Conservation (phyloP, 805 yeast species). For the Pichia phayaonensis region DNA sequence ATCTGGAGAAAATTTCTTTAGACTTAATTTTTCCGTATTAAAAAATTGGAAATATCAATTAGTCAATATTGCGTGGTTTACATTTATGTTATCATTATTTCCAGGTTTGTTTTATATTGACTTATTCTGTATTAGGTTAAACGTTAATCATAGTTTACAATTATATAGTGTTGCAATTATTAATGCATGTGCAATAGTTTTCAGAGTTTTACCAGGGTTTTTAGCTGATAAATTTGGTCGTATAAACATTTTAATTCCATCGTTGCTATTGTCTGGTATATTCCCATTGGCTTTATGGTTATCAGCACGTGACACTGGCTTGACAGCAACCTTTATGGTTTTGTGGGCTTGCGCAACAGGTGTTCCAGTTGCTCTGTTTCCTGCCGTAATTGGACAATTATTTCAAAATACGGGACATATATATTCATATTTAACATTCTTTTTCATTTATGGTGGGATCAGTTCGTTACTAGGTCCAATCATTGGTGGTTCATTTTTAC, state of each 20-base stretch:
- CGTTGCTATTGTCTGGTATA: slow-evolving; percentile 28
- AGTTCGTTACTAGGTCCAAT: slow-evolving; percentile 30
- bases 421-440: slow-evolving; percentile 25
- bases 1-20: slow-evolving; percentile 27
- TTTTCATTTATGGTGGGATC: slow-evolving; percentile 24
- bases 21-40: slow-evolving; percentile 32
- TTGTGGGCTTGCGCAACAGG: slow-evolving; percentile 32
- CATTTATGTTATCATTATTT: slow-evolving; percentile 25
- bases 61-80: slow-evolving; percentile 32
- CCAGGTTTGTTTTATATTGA: slow-evolving; percentile 53
- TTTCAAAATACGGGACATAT: slow-evolving; percentile 26
- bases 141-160: slow-evolving; percentile 41
- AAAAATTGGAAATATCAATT: slow-evolving; percentile 30
- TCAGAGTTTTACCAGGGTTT: slow-evolving; percentile 46
- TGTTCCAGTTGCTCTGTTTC: slow-evolving; percentile 27
- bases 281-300: slow-evolving; percentile 40
- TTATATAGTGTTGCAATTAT: slow-evolving; percentile 37
- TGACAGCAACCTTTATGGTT: slow-evolving; percentile 31
- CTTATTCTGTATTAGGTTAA: slow-evolving; percentile 43
- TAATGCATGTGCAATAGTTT: slow-evolving; percentile 39
- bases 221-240: slow-evolving; percentile 37
- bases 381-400: slow-evolving; percentile 29
- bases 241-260: slow-evolving; percentile 32
- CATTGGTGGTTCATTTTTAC: slow-evolving; percentile 29
- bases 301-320: slow-evolving; percentile 34